phyloP scores from a whole-genome alignment of 2,329 filamentous ascomycete species.

The Pyrenophora teres region DNA sequence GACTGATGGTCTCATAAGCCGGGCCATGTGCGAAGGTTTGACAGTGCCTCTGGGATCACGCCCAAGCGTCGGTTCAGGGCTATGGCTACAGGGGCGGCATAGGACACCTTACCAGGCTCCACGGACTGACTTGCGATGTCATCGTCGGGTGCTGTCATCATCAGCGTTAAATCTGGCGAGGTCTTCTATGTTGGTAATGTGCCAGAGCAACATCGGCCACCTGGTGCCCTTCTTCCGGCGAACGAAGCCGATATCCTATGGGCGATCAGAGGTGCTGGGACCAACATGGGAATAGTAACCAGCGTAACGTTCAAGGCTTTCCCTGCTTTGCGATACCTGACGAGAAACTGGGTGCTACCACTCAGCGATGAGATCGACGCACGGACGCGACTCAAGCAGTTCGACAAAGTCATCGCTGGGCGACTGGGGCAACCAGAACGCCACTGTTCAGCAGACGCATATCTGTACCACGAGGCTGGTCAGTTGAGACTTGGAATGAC shows the following conservation, averaged over 20 bases:
- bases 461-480: constrained; percentile 58
- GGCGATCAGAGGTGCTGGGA: constrained; percentile 64
- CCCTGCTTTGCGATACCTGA: constrained; percentile 48
- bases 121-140: constrained; percentile 64
- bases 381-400: constrained; percentile 44
- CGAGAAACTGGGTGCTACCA: constrained; percentile 36
- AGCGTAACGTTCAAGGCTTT: constrained; percentile 59
- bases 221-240: constrained; percentile 49
- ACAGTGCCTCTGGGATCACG: constrained; percentile 65
- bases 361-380: constrained; percentile 39
- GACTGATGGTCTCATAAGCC: constrained; percentile 58
- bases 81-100: constrained; percentile 70
- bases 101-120: constrained; percentile 60
- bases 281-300: constrained; percentile 63
- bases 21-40: constrained; percentile 54
- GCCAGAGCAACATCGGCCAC: constrained; percentile 52
- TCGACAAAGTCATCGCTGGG: constrained; percentile 49
- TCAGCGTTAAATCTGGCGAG: constrained; percentile 56
- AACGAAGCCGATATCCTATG: constrained; percentile 61
- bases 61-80: constrained; percentile 66
- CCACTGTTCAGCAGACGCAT: constrained; percentile 59
- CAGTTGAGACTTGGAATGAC: constrained; percentile 59
- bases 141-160: constrained; percentile 65
- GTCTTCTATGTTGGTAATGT: constrained; percentile 59
- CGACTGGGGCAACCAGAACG: constrained; percentile 42